Evolutionary conservation across 108 stramenopile genomes (phyloP).

Genomic region (Aurantiochytrium sp.): DNA sequence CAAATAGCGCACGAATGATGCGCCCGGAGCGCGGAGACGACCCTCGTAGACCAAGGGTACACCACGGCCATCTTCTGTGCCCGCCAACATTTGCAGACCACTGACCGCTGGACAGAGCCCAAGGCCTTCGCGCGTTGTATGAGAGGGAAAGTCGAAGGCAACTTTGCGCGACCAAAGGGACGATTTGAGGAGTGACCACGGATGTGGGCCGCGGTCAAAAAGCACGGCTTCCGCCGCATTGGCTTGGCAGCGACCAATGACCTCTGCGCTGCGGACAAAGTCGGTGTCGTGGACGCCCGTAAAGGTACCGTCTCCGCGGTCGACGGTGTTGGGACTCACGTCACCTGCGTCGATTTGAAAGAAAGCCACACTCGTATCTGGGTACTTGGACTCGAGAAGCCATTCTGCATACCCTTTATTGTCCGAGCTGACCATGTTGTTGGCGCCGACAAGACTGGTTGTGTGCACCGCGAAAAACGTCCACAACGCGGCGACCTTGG

Average conservation of each 20-base stretch:
- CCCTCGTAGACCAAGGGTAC: neutral
- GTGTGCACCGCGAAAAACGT: constrained; percentile 5
- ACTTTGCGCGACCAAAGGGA: neutral
- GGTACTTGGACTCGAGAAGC: constrained; percentile 3
- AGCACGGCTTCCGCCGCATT: neutral
- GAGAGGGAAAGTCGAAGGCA: neutral
- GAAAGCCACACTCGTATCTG: neutral
- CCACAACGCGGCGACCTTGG: neutral
- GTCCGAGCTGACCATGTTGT: constrained; percentile 2
- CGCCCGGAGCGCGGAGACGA: neutral
- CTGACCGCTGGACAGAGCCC: neutral
- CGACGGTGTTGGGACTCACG: neutral
- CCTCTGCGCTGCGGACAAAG: neutral
- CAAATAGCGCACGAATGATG: neutral
- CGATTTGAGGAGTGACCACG: neutral
- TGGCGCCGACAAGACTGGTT: neutral
- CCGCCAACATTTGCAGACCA: neutral
- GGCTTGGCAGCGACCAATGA: neutral
- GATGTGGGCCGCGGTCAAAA: neutral
- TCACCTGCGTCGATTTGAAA: neutral
- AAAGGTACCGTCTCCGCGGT: neutral
- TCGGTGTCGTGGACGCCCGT: neutral
- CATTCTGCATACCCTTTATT: constrained; percentile 10
- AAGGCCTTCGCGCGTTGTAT: neutral
- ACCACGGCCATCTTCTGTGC: neutral